Evolutionary conservation across 164 flowering plant genomes (phyloP).

Genomic region (Tinospora cordifolia): DNA sequence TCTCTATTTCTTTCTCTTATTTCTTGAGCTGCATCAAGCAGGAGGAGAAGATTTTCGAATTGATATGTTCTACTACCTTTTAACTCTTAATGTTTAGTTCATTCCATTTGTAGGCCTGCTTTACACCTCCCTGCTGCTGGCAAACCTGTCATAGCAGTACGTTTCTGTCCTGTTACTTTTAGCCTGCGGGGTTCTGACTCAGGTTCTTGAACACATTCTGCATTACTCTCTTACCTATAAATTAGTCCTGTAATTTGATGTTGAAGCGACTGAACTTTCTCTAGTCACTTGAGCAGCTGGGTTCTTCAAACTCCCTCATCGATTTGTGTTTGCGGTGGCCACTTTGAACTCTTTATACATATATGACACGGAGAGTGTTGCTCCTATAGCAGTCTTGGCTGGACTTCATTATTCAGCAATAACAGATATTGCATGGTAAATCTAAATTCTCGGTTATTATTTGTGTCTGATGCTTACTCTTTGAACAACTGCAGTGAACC

Average conservation of each 20-base stretch:
- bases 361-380: constrained; percentile 78
- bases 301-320: constrained; percentile 82
- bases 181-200: constrained; percentile 54
- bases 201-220: constrained; percentile 31
- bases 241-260: neutral
- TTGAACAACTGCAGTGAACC: neutral
- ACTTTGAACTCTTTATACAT: constrained; percentile 86
- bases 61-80: neutral
- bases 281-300: constrained; percentile 35
- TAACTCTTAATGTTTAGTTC: constrained; percentile 7
- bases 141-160: constrained; percentile 85
- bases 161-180: constrained; percentile 76
- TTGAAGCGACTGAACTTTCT: constrained; percentile 3
- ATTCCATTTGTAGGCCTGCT: constrained; percentile 61
- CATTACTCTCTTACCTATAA: neutral
- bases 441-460: neutral
- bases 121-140: constrained; percentile 81
- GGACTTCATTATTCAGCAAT: constrained; percentile 97
- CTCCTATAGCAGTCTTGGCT: constrained; percentile 80
- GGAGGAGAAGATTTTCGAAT: neutral
- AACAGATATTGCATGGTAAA: constrained; percentile 91
- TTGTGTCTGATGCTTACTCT: neutral
- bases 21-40: too few relatives aligned
- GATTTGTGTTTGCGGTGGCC: constrained; percentile 82
- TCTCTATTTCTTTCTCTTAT: too few relatives aligned